Evolutionary conservation across 306 rosid species (phyloP).

Genomic region (apple (Malus domestica)): DNA sequence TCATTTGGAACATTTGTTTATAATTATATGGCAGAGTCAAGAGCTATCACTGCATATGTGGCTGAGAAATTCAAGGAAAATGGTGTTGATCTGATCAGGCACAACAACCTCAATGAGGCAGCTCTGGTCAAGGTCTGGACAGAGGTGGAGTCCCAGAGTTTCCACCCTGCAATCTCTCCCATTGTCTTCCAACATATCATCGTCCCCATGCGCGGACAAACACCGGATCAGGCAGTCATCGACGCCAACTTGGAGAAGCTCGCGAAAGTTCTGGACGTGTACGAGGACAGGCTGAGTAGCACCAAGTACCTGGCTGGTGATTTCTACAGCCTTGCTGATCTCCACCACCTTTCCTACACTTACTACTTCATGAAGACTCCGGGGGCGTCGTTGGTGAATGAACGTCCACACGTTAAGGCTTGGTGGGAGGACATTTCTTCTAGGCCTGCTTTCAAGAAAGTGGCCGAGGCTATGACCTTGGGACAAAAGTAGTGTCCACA

Average conservation of each 20-base stretch:
- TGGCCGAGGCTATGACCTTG: conserved; percentile 41
- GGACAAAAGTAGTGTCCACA: no score
- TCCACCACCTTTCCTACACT: conserved; percentile 49
- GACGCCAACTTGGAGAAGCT: conserved; percentile 46
- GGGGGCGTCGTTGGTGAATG: conserved; percentile 43
- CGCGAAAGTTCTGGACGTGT: conserved; percentile 51
- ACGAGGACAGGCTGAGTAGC: conserved; percentile 49
- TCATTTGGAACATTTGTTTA: background rate
- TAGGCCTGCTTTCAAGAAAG: conserved; percentile 48
- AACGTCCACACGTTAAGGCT: conserved; percentile 64
- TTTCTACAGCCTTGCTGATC: conserved; percentile 59
- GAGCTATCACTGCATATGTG: conserved; percentile 62
- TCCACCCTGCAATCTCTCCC: conserved; percentile 42
- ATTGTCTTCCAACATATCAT: conserved; percentile 45
- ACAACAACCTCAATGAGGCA: conserved; percentile 31
- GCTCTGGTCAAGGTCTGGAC: conserved; percentile 61
- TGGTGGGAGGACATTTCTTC: conserved; percentile 82
- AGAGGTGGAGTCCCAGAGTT: conserved; percentile 64
- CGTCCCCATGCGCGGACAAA: conserved; percentile 39
- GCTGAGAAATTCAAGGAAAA: conserved; percentile 60
- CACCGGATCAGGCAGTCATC: conserved; percentile 45
- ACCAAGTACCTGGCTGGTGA: conserved; percentile 64
- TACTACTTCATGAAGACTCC: conserved; percentile 65
- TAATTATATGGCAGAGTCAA: conserved; percentile 40
- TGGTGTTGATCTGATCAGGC: conserved; percentile 45